A percentile compares a stretch with the other conserved stretches of the same genome.
Evolutionary conservation across 768 basidiomycete genomes (phyloP).

Genomic region (Lenzites betulinus): DNA sequence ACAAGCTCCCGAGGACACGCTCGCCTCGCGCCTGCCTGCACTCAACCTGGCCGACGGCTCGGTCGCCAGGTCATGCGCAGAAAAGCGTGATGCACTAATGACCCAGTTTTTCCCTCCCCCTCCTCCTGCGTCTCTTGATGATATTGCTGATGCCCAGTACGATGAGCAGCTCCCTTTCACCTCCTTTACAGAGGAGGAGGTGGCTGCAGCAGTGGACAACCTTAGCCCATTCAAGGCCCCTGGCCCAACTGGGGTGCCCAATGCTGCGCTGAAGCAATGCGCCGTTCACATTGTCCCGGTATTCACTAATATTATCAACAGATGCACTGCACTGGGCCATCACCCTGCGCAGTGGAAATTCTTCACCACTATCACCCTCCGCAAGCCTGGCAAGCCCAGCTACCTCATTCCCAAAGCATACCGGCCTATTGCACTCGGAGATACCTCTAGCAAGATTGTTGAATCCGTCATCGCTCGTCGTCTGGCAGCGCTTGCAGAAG

Average conservation of each 20-base stretch:
- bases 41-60: constrained; percentile 12
- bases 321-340: not conserved
- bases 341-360: constrained; percentile 26
- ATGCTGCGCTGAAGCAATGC: too few relatives aligned
- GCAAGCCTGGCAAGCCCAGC: constrained; percentile 38
- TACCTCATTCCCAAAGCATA: constrained; percentile 40
- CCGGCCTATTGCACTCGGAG: constrained; percentile 39
- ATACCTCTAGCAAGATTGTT: constrained; percentile 24
- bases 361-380: constrained; percentile 34
- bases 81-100: constrained; percentile 23
- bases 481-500: not conserved
- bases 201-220: not conserved
- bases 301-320: not conserved
- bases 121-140: not conserved
- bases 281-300: not conserved
- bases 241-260: constrained; percentile 26
- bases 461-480: constrained; percentile 19
- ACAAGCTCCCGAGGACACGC: constrained; percentile 15
- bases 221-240: constrained; percentile 26
- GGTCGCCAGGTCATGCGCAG: constrained; percentile 17
- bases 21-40: constrained; percentile 20
- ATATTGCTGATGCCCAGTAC: constrained; percentile 5
- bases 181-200: constrained; percentile 9
- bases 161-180: constrained; percentile 12
- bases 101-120: constrained; percentile 28